Conservation (phyloP, 192 early-diverging fungal species). For the Thamnidium elegans region DNA sequence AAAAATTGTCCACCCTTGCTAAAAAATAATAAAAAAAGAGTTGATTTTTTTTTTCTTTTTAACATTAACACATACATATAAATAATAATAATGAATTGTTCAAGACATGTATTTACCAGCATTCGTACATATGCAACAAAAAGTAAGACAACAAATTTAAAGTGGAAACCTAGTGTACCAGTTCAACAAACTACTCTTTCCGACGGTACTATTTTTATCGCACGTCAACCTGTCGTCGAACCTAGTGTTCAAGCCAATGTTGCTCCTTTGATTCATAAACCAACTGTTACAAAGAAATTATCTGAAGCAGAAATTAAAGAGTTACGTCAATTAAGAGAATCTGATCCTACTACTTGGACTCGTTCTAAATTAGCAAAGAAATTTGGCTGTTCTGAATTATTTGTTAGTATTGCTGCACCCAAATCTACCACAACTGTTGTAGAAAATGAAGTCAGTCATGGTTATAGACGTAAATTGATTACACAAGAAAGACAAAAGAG, state of each 20-base stretch:
- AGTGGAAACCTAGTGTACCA: constrained; percentile 29
- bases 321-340: constrained; percentile 30
- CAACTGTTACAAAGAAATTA: background rate
- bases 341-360: constrained; percentile 39
- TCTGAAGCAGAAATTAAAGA: constrained; percentile 31
- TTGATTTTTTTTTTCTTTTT: constrained; percentile 1
- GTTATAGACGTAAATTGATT: constrained; percentile 35
- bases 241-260: constrained; percentile 12
- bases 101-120: constrained; percentile 7
- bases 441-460: background rate
- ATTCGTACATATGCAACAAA: constrained; percentile 35
- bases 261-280: constrained; percentile 12
- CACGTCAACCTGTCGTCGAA: constrained; percentile 26
- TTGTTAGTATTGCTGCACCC: constrained; percentile 36
- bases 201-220: constrained; percentile 24
- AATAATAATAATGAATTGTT: constrained; percentile 7
- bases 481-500: constrained; percentile 31
- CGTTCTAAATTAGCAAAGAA: constrained; percentile 35
- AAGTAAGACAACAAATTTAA: constrained; percentile 33
- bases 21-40: too few relatives aligned
- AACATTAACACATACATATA: background rate
- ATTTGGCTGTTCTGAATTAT: constrained; percentile 39
- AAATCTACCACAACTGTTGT: background rate
- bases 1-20: too few relatives aligned
- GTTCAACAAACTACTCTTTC: constrained; percentile 13